Conservation (phyloP, 148 eudicot genomes). For the Heliosperma pusillum region DNA sequence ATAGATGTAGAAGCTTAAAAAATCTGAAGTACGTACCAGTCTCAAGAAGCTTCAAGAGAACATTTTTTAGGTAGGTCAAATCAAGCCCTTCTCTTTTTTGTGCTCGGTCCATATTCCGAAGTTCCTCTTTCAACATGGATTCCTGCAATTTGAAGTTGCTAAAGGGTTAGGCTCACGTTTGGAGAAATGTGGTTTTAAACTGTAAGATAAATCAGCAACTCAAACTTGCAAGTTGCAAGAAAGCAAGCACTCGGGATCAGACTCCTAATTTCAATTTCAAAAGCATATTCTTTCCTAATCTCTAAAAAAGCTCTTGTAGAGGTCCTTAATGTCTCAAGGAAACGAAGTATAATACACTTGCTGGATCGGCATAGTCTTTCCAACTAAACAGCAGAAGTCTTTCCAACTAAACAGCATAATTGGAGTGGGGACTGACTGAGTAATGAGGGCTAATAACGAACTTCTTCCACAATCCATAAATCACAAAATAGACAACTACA, state of each 20-base stretch:
- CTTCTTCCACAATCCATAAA: neutral
- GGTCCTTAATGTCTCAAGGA: neutral
- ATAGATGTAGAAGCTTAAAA: slow-evolving; percentile 3
- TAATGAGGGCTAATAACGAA: slow-evolving; percentile 1
- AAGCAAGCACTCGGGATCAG: neutral
- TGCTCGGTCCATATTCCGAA: slow-evolving; percentile 84
- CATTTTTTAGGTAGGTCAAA: slow-evolving; percentile 95
- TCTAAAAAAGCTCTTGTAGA: neutral
- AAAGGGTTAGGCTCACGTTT: slow-evolving; percentile 8
- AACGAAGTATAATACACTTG: neutral
- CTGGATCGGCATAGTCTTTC: neutral
- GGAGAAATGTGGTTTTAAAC: neutral
- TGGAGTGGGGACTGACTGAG: neutral
- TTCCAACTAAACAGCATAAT: neutral
- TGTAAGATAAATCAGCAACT: neutral
- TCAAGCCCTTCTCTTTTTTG: slow-evolving; percentile 96
- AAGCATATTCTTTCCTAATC: neutral
- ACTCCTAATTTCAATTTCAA: neutral
- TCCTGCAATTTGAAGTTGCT: slow-evolving; percentile 45
- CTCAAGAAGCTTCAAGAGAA: slow-evolving; percentile 90
- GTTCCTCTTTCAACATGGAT: slow-evolving; percentile 91
- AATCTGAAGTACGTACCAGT: slow-evolving; percentile 56
- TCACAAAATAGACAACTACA: neutral
- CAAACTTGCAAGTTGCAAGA: neutral
- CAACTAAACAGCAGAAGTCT: neutral